Percentiles rank a stretch among this genome's conserved stretches.
Conservation (phyloP, 306 rosid genomes). For the Hippophae rhamnoides region DNA sequence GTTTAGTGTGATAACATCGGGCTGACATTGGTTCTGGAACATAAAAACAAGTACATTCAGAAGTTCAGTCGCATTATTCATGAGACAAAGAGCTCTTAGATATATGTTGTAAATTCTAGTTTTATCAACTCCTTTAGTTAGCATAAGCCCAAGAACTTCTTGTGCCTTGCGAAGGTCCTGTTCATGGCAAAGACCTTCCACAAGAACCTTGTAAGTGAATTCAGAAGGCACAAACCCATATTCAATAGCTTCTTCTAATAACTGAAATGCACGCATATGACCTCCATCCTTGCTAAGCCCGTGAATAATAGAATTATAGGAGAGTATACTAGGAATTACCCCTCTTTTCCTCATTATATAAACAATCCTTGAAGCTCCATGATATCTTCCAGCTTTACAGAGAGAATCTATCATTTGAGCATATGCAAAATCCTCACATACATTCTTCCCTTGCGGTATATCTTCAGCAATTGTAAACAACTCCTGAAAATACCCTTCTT, state of each 20-base stretch:
- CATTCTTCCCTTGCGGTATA: slow-evolving; percentile 45
- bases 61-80: slow-evolving; percentile 62
- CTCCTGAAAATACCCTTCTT: slow-evolving; percentile 53
- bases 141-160: slow-evolving; percentile 54
- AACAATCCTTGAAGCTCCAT: slow-evolving; percentile 66
- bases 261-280: slow-evolving; percentile 71
- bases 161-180: slow-evolving; percentile 46
- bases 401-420: slow-evolving; percentile 79
- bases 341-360: slow-evolving; percentile 64
- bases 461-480: slow-evolving; percentile 56
- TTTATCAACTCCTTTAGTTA: slow-evolving; percentile 42
- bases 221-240: slow-evolving; percentile 55
- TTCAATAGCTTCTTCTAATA: slow-evolving; percentile 57
- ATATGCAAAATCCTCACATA: slow-evolving; percentile 45
- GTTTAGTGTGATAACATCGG: slow-evolving; percentile 68
- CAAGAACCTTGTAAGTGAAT: slow-evolving; percentile 51
- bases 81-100: slow-evolving; percentile 57
- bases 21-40: slow-evolving; percentile 59
- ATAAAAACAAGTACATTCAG: slow-evolving; percentile 57
- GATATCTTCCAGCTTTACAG: slow-evolving; percentile 55
- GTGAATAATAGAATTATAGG: slow-evolving; percentile 55
- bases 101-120: slow-evolving; percentile 75
- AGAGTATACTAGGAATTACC: slow-evolving; percentile 40
- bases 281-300: slow-evolving; percentile 79
- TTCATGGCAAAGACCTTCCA: slow-evolving; percentile 54